phyloP scores from a whole-genome alignment of 306 rosid genomes.

The Mimosa pudica region DNA sequence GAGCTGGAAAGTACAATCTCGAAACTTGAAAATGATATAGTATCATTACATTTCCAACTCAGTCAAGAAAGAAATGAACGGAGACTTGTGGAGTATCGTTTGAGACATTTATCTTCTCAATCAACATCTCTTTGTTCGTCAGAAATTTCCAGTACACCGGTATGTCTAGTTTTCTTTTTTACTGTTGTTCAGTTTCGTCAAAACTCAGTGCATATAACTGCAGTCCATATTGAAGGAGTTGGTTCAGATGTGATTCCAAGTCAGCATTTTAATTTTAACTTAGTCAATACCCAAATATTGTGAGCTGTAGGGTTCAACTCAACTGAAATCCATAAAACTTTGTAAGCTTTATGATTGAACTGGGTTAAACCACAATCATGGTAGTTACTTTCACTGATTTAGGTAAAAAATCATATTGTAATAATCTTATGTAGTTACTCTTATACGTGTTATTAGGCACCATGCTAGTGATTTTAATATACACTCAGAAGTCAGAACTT shows the following conservation, averaged over 20 bases:
- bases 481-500: background rate
- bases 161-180: conserved; percentile 32
- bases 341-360: background rate
- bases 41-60: conserved; percentile 74
- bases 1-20: conserved; percentile 56
- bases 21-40: conserved; percentile 61
- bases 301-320: background rate
- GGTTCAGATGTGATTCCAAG: background rate
- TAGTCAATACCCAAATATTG: background rate
- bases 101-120: conserved; percentile 57
- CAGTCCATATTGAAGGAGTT: background rate
- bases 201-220: background rate
- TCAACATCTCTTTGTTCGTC: conserved; percentile 49
- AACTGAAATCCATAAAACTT: background rate
- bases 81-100: conserved; percentile 67
- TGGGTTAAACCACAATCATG: background rate
- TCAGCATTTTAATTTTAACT: background rate
- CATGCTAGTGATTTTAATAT: background rate
- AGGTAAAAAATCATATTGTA: background rate
- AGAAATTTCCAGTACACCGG: conserved; percentile 36
- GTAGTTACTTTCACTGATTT: background rate
- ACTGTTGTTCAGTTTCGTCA: background rate
- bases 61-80: conserved; percentile 86
- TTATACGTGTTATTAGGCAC: background rate
- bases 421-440: background rate